Conservation (phyloP, 495 filamentous ascomycete species). For the Aspergillus coremiiformis region DNA sequence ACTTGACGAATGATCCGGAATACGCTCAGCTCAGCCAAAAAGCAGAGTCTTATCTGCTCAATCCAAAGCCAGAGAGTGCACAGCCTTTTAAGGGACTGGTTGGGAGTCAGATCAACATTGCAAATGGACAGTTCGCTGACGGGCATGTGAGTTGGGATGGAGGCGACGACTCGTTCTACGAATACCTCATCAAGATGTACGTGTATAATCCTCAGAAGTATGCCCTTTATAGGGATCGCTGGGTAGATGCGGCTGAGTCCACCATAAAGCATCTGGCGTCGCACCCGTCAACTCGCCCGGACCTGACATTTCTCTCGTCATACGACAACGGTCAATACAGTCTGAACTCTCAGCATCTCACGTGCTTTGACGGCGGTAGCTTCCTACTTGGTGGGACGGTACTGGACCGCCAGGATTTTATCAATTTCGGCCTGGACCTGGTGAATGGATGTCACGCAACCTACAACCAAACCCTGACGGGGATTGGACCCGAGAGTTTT, state of each 20-base stretch:
- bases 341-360: slow-evolving; percentile 56
- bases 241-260: slow-evolving; percentile 71
- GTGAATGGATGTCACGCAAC: slow-evolving; percentile 69
- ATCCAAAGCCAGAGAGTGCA: slow-evolving; percentile 50
- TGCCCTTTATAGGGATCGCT: slow-evolving; percentile 57
- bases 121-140: slow-evolving; percentile 59
- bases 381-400: slow-evolving; percentile 79
- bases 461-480: slow-evolving; percentile 58
- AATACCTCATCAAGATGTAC: slow-evolving; percentile 94
- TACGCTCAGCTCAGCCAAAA: slow-evolving; percentile 62
- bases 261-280: slow-evolving; percentile 64
- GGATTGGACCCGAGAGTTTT: slow-evolving; percentile 76
- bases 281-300: slow-evolving; percentile 60
- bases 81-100: slow-evolving; percentile 76
- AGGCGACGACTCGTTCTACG: slow-evolving; percentile 77
- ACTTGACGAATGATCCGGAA: slow-evolving; percentile 58
- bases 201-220: slow-evolving; percentile 68
- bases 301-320: slow-evolving; percentile 67
- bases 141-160: slow-evolving; percentile 70
- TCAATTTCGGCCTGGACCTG: slow-evolving; percentile 67
- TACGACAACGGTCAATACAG: slow-evolving; percentile 47
- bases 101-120: slow-evolving; percentile 59
- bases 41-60: slow-evolving; percentile 65
- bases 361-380: slow-evolving; percentile 82
- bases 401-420: slow-evolving; percentile 54